Percentiles rank a stretch among this genome's conserved stretches.
phyloP scores from a whole-genome alignment of 73 alveolate genomes.

The Symbiodinium pilosum region DNA sequence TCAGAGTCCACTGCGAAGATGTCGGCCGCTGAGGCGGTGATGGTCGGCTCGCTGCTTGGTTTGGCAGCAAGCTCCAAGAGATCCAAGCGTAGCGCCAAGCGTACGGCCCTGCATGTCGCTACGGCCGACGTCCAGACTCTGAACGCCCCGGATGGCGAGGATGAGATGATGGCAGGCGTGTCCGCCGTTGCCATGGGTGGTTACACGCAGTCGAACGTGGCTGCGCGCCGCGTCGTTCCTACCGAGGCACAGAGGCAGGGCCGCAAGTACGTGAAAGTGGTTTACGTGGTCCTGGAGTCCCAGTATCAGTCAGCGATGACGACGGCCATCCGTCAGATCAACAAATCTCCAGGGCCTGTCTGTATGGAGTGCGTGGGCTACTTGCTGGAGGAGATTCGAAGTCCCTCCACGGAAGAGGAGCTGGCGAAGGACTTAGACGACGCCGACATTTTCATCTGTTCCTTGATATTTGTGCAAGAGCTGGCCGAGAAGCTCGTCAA shows the following conservation, averaged over 20 bases:
- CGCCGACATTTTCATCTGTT: slow-evolving; percentile 79
- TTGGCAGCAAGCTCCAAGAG: slow-evolving; percentile 35
- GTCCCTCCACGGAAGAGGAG: slow-evolving; percentile 47
- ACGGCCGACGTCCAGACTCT: slow-evolving; percentile 90
- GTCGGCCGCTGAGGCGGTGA: not conserved
- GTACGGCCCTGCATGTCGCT: slow-evolving; percentile 56
- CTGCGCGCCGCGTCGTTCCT: slow-evolving; percentile 93
- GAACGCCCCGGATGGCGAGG: slow-evolving; percentile 93
- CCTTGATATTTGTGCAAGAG: slow-evolving; percentile 93
- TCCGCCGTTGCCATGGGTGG: slow-evolving; percentile 87
- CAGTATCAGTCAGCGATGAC: slow-evolving; percentile 93
- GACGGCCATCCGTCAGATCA: slow-evolving; percentile 81
- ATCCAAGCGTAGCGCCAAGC: slow-evolving; percentile 55
- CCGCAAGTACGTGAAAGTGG: slow-evolving; percentile 82
- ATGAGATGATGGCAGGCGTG: slow-evolving; percentile 94
- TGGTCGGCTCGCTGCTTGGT: slow-evolving; percentile 73
- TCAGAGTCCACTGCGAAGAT: slow-evolving; percentile 2
- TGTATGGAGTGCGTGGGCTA: slow-evolving; percentile 95
- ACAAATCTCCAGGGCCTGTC: slow-evolving; percentile 76
- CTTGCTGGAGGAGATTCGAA: slow-evolving; percentile 94
- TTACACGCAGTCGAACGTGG: slow-evolving; percentile 86
- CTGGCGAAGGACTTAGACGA: slow-evolving; percentile 80
- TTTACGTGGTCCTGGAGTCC: slow-evolving; percentile 95
- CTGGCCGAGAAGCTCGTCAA: slow-evolving; percentile 95
- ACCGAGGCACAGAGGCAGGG: slow-evolving; percentile 82